Evolutionary conservation across 2,329 filamentous ascomycete genomes (phyloP).

Genomic region (Sphaerulina musiva): DNA sequence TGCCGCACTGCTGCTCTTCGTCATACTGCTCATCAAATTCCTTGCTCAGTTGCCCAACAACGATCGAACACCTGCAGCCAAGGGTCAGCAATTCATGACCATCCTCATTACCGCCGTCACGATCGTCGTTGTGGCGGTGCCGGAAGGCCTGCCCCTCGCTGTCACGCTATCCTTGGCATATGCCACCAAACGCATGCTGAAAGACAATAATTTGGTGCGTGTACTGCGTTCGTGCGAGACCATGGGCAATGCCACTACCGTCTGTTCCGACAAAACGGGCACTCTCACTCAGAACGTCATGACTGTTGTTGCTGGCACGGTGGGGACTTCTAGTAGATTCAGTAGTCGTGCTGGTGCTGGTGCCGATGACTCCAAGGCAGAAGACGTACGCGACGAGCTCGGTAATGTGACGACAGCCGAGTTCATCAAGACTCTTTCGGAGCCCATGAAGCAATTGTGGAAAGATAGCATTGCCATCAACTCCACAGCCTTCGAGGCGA

Average conservation of each 20-base stretch:
- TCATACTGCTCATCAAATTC: constrained; percentile 81
- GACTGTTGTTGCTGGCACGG: constrained; percentile 66
- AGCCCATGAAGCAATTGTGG: constrained; percentile 51
- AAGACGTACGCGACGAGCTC: constrained; percentile 33
- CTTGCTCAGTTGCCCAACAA: constrained; percentile 58
- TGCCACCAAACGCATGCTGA: constrained; percentile 61
- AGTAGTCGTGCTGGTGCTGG: constrained; percentile 36
- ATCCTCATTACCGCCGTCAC: constrained; percentile 61
- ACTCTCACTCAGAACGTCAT: constrained; percentile 70
- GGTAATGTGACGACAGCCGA: constrained; percentile 49
- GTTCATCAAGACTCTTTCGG: constrained; percentile 48
- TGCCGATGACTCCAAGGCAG: constrained; percentile 17
- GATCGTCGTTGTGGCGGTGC: constrained; percentile 63
- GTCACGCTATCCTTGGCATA: constrained; percentile 63
- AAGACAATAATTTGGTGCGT: constrained; percentile 65
- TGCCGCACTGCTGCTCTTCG: constrained; percentile 72
- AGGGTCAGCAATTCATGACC: constrained; percentile 64
- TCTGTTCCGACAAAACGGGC: constrained; percentile 75
- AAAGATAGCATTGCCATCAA: constrained; percentile 61
- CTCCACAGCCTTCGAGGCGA: constrained; percentile 63
- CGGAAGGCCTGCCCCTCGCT: constrained; percentile 59
- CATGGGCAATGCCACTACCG: constrained; percentile 66
- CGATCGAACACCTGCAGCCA: constrained; percentile 55
- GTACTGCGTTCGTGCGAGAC: constrained; percentile 62
- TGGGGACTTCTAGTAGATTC: constrained; percentile 56